Evolutionary conservation across 2,329 filamentous ascomycete species (phyloP).

Genomic region (Thelonectria blattea): DNA sequence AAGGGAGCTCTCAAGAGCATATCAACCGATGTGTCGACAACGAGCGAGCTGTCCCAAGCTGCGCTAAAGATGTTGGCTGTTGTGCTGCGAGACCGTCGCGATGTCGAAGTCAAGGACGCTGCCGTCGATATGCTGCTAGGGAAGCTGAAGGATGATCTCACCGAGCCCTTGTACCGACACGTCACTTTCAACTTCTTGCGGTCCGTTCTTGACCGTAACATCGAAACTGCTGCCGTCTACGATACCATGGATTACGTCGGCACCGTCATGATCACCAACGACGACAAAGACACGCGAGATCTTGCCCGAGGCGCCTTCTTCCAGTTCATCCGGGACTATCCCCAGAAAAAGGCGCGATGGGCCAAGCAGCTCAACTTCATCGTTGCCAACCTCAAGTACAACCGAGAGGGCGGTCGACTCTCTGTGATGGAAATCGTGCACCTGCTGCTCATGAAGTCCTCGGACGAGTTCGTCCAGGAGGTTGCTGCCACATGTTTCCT

Average conservation of each 20-base stretch:
- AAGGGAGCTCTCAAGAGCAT: conserved; percentile 85
- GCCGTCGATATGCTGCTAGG: conserved; percentile 83
- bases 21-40: conserved; percentile 76
- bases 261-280: conserved; percentile 94
- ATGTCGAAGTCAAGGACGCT: conserved; percentile 77
- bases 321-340: conserved; percentile 93
- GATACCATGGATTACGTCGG: conserved; percentile 90
- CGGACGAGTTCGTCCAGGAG: conserved; percentile 81
- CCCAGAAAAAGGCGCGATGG: conserved; percentile 88
- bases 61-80: conserved; percentile 87
- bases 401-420: conserved; percentile 84
- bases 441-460: conserved; percentile 83
- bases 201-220: conserved; percentile 81
- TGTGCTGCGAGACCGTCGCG: conserved; percentile 80
- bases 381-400: conserved; percentile 88
- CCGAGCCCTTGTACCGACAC: conserved; percentile 89
- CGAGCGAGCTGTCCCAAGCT: conserved; percentile 83
- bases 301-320: conserved; percentile 88
- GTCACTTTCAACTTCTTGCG: conserved; percentile 94
- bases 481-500: conserved; percentile 83
- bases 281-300: conserved; percentile 86
- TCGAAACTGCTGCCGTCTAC: conserved; percentile 88
- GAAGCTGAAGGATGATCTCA: conserved; percentile 85
- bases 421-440: conserved; percentile 94
- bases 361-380: conserved; percentile 88